Percentiles rank a stretch among this genome's conserved stretches.
Evolutionary conservation across 345 rosid species (phyloP).

Genomic region (Aquilaria malaccensis): DNA sequence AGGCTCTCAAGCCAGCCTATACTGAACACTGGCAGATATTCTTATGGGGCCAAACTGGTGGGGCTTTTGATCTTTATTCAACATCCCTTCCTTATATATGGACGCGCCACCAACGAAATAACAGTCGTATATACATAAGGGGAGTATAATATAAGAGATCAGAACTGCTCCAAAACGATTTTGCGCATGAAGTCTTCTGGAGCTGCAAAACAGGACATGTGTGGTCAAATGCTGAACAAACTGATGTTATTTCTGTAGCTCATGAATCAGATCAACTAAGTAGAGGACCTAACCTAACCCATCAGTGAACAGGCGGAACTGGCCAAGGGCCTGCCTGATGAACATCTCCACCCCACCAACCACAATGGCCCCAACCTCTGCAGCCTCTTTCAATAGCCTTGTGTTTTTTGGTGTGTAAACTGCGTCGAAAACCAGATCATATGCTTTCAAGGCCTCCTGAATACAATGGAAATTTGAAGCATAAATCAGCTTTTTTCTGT

Average conservation of each 20-base stretch:
- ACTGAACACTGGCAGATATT: too few species aligned
- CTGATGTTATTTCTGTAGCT: neutral
- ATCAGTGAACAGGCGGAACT: slow-evolving; percentile 26
- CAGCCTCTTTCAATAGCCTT: slow-evolving; percentile 24
- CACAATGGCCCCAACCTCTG: slow-evolving; percentile 20
- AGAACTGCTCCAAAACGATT: slow-evolving; percentile 35
- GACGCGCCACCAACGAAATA: too few species aligned
- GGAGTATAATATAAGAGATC: neutral
- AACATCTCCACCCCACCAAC: slow-evolving; percentile 34
- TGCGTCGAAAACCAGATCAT: slow-evolving; percentile 25
- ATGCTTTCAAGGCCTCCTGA: slow-evolving; percentile 25
- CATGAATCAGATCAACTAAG: too few species aligned
- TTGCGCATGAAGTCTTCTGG: slow-evolving; percentile 40
- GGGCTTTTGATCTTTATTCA: too few species aligned
- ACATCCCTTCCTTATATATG: too few species aligned
- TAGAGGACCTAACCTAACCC: slow-evolving; percentile 16
- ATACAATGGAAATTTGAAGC: slow-evolving; percentile 6
- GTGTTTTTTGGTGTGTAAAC: slow-evolving; percentile 31
- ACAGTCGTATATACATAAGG: too few species aligned
- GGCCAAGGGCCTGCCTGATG: slow-evolving; percentile 27
- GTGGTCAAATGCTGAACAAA: neutral
- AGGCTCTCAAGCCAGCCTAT: too few species aligned
- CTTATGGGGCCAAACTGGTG: too few species aligned
- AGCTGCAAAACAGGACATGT: slow-evolving; percentile 19
- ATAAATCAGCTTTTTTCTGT: neutral